Evolutionary conservation across 2,329 filamentous ascomycete species (phyloP), one percentile per base, ranked within the genome.

Genomic region (Ophiostoma sp.): DNA sequence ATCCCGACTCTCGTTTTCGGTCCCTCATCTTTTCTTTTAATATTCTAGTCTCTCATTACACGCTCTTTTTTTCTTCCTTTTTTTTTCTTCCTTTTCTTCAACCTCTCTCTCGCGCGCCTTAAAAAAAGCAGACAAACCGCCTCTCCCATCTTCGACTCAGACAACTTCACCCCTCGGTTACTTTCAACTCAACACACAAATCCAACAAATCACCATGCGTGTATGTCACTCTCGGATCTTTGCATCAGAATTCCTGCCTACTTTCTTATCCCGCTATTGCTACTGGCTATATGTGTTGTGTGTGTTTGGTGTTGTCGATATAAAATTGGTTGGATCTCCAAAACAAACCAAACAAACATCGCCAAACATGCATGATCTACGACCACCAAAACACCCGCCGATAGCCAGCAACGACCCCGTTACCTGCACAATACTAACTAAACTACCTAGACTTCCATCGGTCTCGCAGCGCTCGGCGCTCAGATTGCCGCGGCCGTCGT

Each of bases 401-500:
- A 48, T 48, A n/a, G 44, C 44, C 44, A 48, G 20, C 44, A n/a
- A 7, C 44, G 1, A 48, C 0, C 5, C 44, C 27, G 8, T 7
- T 36, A 1, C 7, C 17, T 4, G 4, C 17, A 35, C 5, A 10
- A 65, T 52, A 31, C 67, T 62, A 54, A 71, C 69, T 20, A 17
- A 1, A 71, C 69, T 20, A 13, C 1, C 6, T 72, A 83, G 78
- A 67, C 78, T 64, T 79, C 81, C 74, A 78, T 82, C 66, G 80
- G 81, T 68, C 82, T 87, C 75, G 76, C 85, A 77, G 84, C 84
- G 74, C 78, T 87, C 68, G 81, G 82, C 77, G 85, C 84, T 72
- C 81, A 83, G 73, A 78, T 84, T 57, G 85, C 83, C 68, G 80
- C 81, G 68, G 88, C 88, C 68, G 85, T 90, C 68, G 82, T 82